A percentile compares a stretch with the other conserved stretches of the same genome.
These are phyloP conservation scores for Rhodotorula sp. DNA, from an alignment of 1,284 basidiomycete genomes.

Conservation along the genomic window DNA sequence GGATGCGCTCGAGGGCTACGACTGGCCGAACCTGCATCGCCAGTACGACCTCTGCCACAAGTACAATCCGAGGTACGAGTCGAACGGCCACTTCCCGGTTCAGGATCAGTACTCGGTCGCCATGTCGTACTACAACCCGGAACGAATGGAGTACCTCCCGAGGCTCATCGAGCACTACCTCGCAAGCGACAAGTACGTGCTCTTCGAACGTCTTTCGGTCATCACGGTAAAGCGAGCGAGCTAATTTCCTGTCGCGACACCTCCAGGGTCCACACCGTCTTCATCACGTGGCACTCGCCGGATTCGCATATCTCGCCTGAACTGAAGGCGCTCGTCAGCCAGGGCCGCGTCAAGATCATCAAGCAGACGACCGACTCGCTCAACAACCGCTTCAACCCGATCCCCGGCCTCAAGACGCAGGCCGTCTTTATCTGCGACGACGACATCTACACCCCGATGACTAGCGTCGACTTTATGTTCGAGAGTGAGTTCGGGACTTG, in stretches of 20 bases:
- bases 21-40: constrained; percentile 5
- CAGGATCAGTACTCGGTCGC: constrained; percentile 9
- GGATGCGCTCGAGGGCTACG: not conserved
- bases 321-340: constrained; percentile 1
- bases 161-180: constrained; percentile 8
- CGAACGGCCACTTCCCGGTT: constrained; percentile 4
- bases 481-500: not conserved
- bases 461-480: constrained; percentile 4
- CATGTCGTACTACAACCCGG: constrained; percentile 11
- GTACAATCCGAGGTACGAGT: constrained; percentile 6
- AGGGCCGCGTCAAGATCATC: constrained; percentile 4
- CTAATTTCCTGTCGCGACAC: too few species aligned
- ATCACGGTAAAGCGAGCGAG: too few species aligned
- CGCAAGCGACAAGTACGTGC: not conserved
- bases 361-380: constrained; percentile 3
- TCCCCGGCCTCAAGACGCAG: constrained; percentile 10
- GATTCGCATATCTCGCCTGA: not conserved
- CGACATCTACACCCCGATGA: constrained; percentile 3
- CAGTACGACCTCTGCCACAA: constrained; percentile 2
- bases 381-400: constrained; percentile 13
- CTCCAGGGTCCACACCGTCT: constrained; percentile 3
- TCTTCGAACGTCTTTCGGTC: too few species aligned
- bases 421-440: constrained; percentile 10
- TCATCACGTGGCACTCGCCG: constrained; percentile 4
- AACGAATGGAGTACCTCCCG: not conserved